These are phyloP conservation scores for Fusarium algeriense DNA, from an alignment of 2,329 filamentous ascomycete genomes.

Conservation along the genomic window DNA sequence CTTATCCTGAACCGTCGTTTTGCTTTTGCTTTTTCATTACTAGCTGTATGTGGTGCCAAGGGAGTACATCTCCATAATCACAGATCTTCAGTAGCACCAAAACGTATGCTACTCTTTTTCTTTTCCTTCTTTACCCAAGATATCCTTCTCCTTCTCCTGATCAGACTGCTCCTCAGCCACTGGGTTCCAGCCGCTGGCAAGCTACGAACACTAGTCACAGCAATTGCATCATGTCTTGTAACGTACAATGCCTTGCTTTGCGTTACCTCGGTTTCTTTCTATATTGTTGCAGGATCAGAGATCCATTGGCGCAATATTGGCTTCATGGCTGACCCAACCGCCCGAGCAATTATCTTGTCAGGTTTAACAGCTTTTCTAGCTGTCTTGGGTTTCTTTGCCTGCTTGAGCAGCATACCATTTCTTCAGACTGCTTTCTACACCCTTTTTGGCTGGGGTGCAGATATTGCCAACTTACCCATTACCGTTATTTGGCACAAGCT, in stretches of 20 bases:
- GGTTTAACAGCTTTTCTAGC: conserved; percentile 45
- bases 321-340: conserved; percentile 47
- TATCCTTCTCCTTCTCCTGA: conserved; percentile 46
- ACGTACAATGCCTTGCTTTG: conserved; percentile 15
- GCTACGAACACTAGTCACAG: conserved; percentile 15
- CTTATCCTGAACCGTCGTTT: background rate
- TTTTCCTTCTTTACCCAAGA: conserved; percentile 43
- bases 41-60: background rate
- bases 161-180: conserved; percentile 49
- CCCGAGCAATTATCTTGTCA: conserved; percentile 46
- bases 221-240: conserved; percentile 2
- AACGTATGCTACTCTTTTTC: background rate
- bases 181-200: conserved; percentile 27
- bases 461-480: conserved; percentile 46
- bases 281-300: conserved; percentile 42
- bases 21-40: background rate
- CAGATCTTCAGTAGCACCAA: background rate
- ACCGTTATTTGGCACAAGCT: background rate
- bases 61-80: conserved; percentile 1
- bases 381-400: conserved; percentile 34
- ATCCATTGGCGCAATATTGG: conserved; percentile 52
- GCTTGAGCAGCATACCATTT: conserved; percentile 7
- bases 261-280: conserved; percentile 39
- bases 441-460: conserved; percentile 33
- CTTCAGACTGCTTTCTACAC: conserved; percentile 43